These are phyloP conservation scores for Salvia sclarea DNA, from an alignment of 305 asterid species.

Conservation along the genomic window DNA sequence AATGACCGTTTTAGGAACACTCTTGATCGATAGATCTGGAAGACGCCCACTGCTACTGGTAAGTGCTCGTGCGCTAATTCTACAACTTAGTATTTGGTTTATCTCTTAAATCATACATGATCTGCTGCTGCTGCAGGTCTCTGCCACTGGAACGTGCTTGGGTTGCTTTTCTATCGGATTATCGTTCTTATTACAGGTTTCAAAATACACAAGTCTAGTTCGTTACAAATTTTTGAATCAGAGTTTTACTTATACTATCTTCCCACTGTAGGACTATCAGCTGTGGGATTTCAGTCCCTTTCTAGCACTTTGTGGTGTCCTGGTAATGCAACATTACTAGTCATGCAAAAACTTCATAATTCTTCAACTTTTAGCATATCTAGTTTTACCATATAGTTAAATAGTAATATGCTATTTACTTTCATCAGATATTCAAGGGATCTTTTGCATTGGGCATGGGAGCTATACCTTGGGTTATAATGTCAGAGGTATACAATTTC, in stretches of 20 bases:
- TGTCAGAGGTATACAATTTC: slow-evolving; percentile 73
- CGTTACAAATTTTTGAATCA: background rate
- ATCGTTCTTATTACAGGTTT: slow-evolving; percentile 79
- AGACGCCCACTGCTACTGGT: slow-evolving; percentile 74
- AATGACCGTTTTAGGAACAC: slow-evolving; percentile 63
- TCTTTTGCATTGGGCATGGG: slow-evolving; percentile 92
- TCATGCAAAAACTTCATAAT: background rate
- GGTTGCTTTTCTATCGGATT: slow-evolving; percentile 72
- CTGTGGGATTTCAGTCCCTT: slow-evolving; percentile 66
- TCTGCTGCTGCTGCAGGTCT: slow-evolving; percentile 52
- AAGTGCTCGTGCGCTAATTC: background rate
- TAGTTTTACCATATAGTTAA: background rate
- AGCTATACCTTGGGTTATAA: slow-evolving; percentile 95
- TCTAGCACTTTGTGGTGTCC: slow-evolving; percentile 70
- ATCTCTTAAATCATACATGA: slow-evolving; percentile 14
- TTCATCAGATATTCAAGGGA: slow-evolving; percentile 66
- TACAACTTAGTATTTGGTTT: background rate
- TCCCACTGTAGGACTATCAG: slow-evolving; percentile 53
- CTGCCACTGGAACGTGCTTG: slow-evolving; percentile 74
- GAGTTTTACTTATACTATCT: slow-evolving; percentile 17
- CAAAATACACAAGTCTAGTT: background rate
- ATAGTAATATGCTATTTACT: background rate
- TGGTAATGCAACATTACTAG: slow-evolving; percentile 51
- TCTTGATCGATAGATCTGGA: slow-evolving; percentile 79
- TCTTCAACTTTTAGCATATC: background rate